Base-by-base conservation (phyloP, 2,329 filamentous ascomycete species). In the Colletotrichum tropicale region DNA sequence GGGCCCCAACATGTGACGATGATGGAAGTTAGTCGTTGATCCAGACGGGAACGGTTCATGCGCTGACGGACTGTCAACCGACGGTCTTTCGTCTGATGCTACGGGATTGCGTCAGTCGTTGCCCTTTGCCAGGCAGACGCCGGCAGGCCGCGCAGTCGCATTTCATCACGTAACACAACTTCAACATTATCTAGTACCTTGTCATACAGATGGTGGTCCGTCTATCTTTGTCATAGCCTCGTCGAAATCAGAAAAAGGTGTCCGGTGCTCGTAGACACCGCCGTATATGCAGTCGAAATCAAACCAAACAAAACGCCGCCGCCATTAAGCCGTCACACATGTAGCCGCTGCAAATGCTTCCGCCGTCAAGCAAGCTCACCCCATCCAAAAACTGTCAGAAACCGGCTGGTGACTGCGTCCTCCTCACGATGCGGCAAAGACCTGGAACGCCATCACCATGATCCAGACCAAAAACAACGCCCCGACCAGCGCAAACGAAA, bases 361-460 rank as follows among this genome's bases (percentile, higher is more conserved):
- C 18, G 0, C 18, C 18, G 28, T 18, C 26, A 8, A 61, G 58
- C 18, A 18, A 0, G 1, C 16, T 28, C 18, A n/a, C 18, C 13
- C 8, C 28, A 30, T 61, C 16, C 28, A 34, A 21, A 61, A 7
- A 61, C 18, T 9, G 8, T n/a, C 15, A 32, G 13, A 5, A 30
- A 32, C 28, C 9, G 26, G 2, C 58, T 21, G 38, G 9, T n/a
- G 18, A 48, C 16, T n/a, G 7, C 18, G 6, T 9, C 18, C 15
- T 26, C 15, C 16, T 74, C 43, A 76, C 10, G 74, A 76, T 12
- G 15, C 66, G 16, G 83, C 88, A 85, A 91, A 93, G 12, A 93
- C 92, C 77, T 92, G 91, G 78, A 92, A 91, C 13, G 91, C 89
- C 89, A 93, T 93, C 77, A 93, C 85, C 87, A 93, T 93, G 80